Evolutionary conservation across 805 yeast species (phyloP).

Genomic region (Candida schatavii): DNA sequence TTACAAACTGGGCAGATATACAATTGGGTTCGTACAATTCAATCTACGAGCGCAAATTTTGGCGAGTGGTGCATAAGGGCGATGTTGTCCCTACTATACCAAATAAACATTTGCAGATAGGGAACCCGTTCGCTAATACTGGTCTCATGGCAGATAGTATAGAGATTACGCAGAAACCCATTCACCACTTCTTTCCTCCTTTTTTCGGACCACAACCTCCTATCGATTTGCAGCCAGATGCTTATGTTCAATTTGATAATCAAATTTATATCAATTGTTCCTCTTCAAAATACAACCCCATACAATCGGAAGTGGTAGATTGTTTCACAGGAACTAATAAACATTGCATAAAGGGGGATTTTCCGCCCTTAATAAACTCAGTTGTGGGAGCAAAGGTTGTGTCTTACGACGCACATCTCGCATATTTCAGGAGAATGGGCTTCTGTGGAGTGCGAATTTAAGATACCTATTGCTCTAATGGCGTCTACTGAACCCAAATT

Average conservation of each 20-base stretch:
- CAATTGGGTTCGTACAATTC: conserved; percentile 27
- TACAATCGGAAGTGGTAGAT: conserved; percentile 28
- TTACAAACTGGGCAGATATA: conserved; percentile 34
- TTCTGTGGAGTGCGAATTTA: conserved; percentile 20
- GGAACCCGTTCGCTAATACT: not conserved
- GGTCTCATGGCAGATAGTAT: too few relatives aligned
- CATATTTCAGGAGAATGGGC: conserved; percentile 38
- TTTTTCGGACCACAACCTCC: conserved; percentile 10
- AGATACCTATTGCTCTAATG: not conserved
- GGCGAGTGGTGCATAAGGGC: conserved; percentile 23
- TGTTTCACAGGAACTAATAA: conserved; percentile 26
- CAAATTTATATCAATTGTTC: conserved; percentile 38
- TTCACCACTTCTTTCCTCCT: conserved; percentile 7
- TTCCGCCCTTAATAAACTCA: conserved; percentile 12
- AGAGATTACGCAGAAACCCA: too few relatives aligned
- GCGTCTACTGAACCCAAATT: conserved; percentile 27
- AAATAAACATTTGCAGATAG: conserved; percentile 8
- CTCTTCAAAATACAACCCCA: conserved; percentile 21
- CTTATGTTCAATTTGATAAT: conserved; percentile 33
- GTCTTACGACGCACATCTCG: conserved; percentile 31
- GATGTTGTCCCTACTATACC: conserved; percentile 31
- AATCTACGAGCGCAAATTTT: conserved; percentile 17
- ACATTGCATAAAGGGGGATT: conserved; percentile 30
- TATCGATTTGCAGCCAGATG: conserved; percentile 1
- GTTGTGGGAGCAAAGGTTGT: conserved; percentile 11